Percentiles rank a stretch among this genome's conserved stretches.
These are phyloP conservation scores for Colletotrichum incanum DNA, from an alignment of 2,329 filamentous ascomycete genomes.

Conservation along the genomic window DNA sequence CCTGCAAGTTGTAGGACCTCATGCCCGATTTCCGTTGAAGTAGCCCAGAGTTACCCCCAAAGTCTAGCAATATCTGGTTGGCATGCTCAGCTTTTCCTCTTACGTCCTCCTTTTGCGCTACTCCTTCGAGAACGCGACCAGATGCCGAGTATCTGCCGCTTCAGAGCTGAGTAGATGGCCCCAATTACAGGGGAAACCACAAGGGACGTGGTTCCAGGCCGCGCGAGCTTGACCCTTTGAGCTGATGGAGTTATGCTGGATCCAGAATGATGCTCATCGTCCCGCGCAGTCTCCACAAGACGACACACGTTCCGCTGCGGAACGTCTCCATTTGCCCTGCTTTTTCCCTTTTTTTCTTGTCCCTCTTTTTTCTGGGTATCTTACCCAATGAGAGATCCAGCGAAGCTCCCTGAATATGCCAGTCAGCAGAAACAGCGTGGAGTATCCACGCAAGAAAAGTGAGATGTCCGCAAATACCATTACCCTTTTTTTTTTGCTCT, in stretches of 20 bases:
- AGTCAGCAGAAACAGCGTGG: neutral
- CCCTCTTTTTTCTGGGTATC: neutral
- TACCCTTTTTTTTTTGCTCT: neutral
- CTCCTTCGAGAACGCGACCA: neutral
- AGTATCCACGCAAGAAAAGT: slow-evolving; percentile 15
- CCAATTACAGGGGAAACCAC: neutral
- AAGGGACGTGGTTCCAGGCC: slow-evolving; percentile 14
- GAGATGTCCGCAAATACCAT: slow-evolving; percentile 26
- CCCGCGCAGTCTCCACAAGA: slow-evolving; percentile 24
- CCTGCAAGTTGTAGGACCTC: neutral
- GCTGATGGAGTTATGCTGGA: slow-evolving; percentile 29
- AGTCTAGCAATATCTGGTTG: neutral
- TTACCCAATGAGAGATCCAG: slow-evolving; percentile 9
- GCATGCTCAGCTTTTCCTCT: neutral
- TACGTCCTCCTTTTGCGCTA: neutral
- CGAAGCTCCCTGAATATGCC: slow-evolving; percentile 14
- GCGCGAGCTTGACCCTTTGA: slow-evolving; percentile 5
- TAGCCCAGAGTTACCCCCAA: slow-evolving; percentile 9
- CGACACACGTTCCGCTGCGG: slow-evolving; percentile 38
- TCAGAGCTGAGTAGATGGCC: neutral
- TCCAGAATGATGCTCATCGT: slow-evolving; percentile 22
- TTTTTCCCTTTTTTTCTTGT: neutral
- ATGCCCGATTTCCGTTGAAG: neutral
- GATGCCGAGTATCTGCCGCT: slow-evolving; percentile 31
- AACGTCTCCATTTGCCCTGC: slow-evolving; percentile 34